Base-by-base conservation (phyloP, 2,329 filamentous ascomycete species). In the Chaetothyriales sp. region DNA sequence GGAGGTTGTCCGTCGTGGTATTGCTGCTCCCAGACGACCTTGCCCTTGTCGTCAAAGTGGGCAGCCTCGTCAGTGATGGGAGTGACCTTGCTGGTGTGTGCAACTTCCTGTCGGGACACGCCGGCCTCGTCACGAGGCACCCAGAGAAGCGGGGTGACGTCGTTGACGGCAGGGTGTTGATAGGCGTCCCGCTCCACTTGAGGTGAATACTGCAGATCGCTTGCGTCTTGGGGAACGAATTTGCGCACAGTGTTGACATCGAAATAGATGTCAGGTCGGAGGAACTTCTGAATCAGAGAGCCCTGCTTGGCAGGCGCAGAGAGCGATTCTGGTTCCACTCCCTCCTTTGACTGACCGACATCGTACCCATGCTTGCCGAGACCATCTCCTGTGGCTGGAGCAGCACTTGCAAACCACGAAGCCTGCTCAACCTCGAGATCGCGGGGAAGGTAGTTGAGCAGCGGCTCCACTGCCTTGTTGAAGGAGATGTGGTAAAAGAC, bases 41-140 rank as follows among this genome's bases (percentile, higher is more conserved):
- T 78, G 64, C 81, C 81, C 69, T 86, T 84, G 59, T 84, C 83
- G 60, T 84, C 74, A 48, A 90, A 67, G 47, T 69, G 75, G 44
- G 83, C 83, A 18, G 81, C 83, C 57, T 86, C 83, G 58, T 95
- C 87, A 0, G 84, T 89, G 56, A 93, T 90, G 1, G 81, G 78
- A 26, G 87, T 84, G 28, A 85, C 76, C 60, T 76, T 78, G 57
- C 72, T 72, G 0, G 84, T 84, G 60, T 92, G 84, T 10, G 73
- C 73, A 49, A 92, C 73, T 66, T 94, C 88, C 63, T 93, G 84
- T 60, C 74, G 74, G 49, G 81, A 86, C 43, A 95, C 77, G 8
- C 86, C 84, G 20, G 80, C 77, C 1, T 75, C 68, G 61, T 95
- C 88, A 52, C 78, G 73, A 0, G 88, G 86, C 50, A 95, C 84